These are phyloP conservation scores for Colletotrichum tropicicola DNA, from an alignment of 2,329 filamentous ascomycete species.

Conservation along the genomic window DNA sequence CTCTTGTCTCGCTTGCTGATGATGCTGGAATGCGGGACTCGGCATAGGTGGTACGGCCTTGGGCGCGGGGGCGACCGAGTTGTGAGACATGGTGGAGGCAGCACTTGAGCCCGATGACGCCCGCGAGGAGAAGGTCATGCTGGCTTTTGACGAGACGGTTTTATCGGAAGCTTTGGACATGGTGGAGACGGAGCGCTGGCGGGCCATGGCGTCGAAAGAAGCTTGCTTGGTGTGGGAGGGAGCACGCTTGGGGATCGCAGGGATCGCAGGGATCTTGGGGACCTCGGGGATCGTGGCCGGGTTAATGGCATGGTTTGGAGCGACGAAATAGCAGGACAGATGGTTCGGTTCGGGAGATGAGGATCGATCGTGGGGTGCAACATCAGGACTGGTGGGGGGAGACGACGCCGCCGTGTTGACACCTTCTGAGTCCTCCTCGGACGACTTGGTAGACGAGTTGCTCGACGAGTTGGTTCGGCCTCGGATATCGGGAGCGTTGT, in stretches of 20 bases:
- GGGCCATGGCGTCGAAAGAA: constrained; percentile 76
- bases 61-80: constrained; percentile 39
- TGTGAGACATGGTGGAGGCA: constrained; percentile 56
- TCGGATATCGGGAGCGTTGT: constrained; percentile 86
- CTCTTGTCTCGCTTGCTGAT: constrained; percentile 36
- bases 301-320: constrained; percentile 57
- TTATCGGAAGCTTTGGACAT: constrained; percentile 63
- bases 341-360: constrained; percentile 71
- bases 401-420: constrained; percentile 64
- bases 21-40: constrained; percentile 46
- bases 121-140: constrained; percentile 61
- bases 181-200: constrained; percentile 69
- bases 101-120: constrained; percentile 65
- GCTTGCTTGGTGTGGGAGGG: constrained; percentile 90
- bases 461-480: constrained; percentile 60
- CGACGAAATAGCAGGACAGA: constrained; percentile 71
- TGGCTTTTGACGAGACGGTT: constrained; percentile 65
- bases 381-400: constrained; percentile 75
- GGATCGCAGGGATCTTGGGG: constrained; percentile 71
- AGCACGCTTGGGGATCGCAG: constrained; percentile 79
- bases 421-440: constrained; percentile 77
- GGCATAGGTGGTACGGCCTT: constrained; percentile 41
- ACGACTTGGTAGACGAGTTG: constrained; percentile 65
- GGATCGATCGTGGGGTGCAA: constrained; percentile 62
- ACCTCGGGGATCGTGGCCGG: constrained; percentile 50